Percentiles rank a stretch among this genome's conserved stretches.
These are phyloP conservation scores for Mycena rosella DNA, from an alignment of 768 basidiomycete species.

Conservation along the genomic window DNA sequence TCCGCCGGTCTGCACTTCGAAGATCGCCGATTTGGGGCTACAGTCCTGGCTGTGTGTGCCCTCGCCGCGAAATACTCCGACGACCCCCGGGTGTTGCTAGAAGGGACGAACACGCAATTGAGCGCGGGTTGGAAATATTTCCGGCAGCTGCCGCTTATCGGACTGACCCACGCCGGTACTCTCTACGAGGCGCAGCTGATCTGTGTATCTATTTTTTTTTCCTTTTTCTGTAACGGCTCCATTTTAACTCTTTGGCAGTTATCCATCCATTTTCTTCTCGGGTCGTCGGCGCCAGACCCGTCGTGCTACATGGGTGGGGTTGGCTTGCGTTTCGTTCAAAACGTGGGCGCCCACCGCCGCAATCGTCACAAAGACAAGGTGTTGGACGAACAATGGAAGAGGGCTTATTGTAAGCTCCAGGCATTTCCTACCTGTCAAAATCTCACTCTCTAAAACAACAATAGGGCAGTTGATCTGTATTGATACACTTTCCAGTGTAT, in stretches of 20 bases:
- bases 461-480: slow-evolving; percentile 39
- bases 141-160: slow-evolving; percentile 62
- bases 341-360: slow-evolving; percentile 66
- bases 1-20: slow-evolving; percentile 52
- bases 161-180: slow-evolving; percentile 60
- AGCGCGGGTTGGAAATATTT: slow-evolving; percentile 60
- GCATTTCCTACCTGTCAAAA: no score
- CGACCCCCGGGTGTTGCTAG: slow-evolving; percentile 50
- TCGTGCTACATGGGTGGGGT: slow-evolving; percentile 68
- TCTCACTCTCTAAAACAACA: no score
- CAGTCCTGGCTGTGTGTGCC: slow-evolving; percentile 67
- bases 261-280: slow-evolving; percentile 53
- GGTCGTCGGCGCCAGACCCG: slow-evolving; percentile 60
- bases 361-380: slow-evolving; percentile 46
- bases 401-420: slow-evolving; percentile 57
- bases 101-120: slow-evolving; percentile 44
- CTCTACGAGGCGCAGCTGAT: slow-evolving; percentile 71
- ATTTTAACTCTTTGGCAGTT: slow-evolving; percentile 45
- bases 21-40: slow-evolving; percentile 55
- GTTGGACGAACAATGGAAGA: slow-evolving; percentile 67
- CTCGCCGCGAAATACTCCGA: slow-evolving; percentile 59
- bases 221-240: not conserved
- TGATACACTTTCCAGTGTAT: slow-evolving; percentile 45
- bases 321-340: slow-evolving; percentile 71
- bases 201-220: slow-evolving; percentile 45